Base-by-base conservation (phyloP, 148 eudicot genomes). In the Vaccinium vitisidaea region DNA sequence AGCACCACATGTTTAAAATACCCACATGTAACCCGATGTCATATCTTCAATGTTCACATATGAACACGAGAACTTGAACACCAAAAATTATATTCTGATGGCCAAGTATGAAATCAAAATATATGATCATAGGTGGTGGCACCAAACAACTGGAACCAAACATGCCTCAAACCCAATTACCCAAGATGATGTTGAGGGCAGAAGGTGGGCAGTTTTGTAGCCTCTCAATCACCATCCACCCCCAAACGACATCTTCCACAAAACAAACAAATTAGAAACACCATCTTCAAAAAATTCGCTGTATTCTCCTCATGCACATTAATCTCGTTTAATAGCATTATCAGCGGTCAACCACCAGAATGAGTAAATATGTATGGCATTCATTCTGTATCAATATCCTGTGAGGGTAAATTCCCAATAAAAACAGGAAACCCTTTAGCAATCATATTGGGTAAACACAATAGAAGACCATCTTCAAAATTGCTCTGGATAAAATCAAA, bases 191-290 rank as follows among this genome's bases (percentile, higher is more conserved):
- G 79, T 48, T 48, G 21, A 39, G 55, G 79, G 79, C 30, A 75
- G 79, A 75, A 75, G 79, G 55, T 75, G 27, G 54, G 79, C 55
- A 10, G 11, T 48, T 48, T 21, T 75, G 79, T 46, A 75, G 79
- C 23, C 21, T 49, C 77, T 39, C 79, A 43, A 21, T 69, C 79
- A 21, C 50, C 13, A 0, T 27, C 54, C 54, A 43, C 79, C 30
- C 55, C 55, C 0, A 25, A 67, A 67, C 18, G 25, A 32, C 50
- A 74, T 18, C 21, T 36, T 39, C 11, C 48, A 75, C 21, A 75
- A 19, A 8, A 46, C n/a, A 75, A 75, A 73, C 8, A n/a, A 75
- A 75, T 5, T 14, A 71, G 15, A 7, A 13, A 32, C 13, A 18
- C 39, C 46, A 18, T 73, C 50, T 75, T 18, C 8, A 43, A 46